A percentile compares a stretch with the other conserved stretches of the same genome.
phyloP scores from a whole-genome alignment of 345 rosid species.

The Acer campestre region DNA sequence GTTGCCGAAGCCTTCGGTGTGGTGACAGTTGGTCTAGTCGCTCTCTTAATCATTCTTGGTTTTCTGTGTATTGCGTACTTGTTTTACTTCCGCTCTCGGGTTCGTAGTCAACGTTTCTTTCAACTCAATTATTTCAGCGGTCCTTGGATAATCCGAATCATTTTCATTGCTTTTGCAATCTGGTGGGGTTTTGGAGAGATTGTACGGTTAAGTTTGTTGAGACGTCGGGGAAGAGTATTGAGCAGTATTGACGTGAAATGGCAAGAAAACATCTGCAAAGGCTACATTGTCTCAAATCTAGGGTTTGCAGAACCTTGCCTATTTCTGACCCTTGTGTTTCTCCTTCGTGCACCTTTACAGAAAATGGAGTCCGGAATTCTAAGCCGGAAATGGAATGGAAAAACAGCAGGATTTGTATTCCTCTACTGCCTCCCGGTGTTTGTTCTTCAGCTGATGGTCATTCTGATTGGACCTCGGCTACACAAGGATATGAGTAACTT shows the following conservation, averaged over 20 bases:
- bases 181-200: slow-evolving; percentile 98
- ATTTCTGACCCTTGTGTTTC: slow-evolving; percentile 81
- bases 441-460: slow-evolving; percentile 75
- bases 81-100: slow-evolving; percentile 72
- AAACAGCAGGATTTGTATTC: slow-evolving; percentile 60
- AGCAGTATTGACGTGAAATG: slow-evolving; percentile 63
- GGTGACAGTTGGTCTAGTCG: slow-evolving; percentile 87
- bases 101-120: slow-evolving; percentile 53
- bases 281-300: slow-evolving; percentile 82
- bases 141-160: slow-evolving; percentile 89
- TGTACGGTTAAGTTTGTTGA: slow-evolving; percentile 68
- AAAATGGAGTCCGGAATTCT: slow-evolving; percentile 67
- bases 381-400: slow-evolving; percentile 75
- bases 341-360: slow-evolving; percentile 88
- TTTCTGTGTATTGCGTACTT: slow-evolving; percentile 81
- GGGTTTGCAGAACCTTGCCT: slow-evolving; percentile 99
- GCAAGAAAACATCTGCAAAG: slow-evolving; percentile 90
- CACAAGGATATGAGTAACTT: slow-evolving; percentile 50
- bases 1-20: slow-evolving; percentile 98
- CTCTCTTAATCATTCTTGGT: slow-evolving; percentile 69
- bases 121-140: slow-evolving; percentile 82
- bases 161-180: slow-evolving; percentile 59
- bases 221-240: slow-evolving; percentile 56
- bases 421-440: slow-evolving; percentile 82
- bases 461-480: slow-evolving; percentile 64